Base-by-base conservation (phyloP, 768 basidiomycete species). In the Podaxis sp. region DNA sequence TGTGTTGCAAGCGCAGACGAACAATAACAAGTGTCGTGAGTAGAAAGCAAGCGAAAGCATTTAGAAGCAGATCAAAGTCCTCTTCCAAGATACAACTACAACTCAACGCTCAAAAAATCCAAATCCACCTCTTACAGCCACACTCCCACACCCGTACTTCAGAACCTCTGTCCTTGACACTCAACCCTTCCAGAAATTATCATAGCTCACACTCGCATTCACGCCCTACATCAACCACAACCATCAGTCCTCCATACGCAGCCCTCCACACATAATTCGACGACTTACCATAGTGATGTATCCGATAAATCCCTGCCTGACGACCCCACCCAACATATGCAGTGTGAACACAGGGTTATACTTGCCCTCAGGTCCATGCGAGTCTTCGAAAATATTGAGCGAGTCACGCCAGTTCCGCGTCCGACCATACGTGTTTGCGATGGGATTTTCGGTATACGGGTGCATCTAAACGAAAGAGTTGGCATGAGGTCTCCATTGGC, bases 291-390 rank as follows among this genome's bases (percentile, higher is more conserved):
- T 84, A 0, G 82, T 84, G 54, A 84, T 84, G 63, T 82, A 84
- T 7, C 76, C 82, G 61, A 81, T 66, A 11, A 84, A 62, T 0
- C 82, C 82, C 62, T 84, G 82, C 11, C 69, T 70, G 18, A 84
- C 69, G 0, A 84, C 79, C 1, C 80, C 80, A 1, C 82, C 82
- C 18, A 83, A 68, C 3, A 82, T 61, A 55, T 84, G 77, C 13
- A 79, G 71, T 61, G 76, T 79, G 69, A 84, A 83, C 13, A 83
- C 73, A 13, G 82, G 82, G 64, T 82, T 76, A 58, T 84, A 84
- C 50, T 76, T 65, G 13, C 78, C 76, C 66, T 84, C 77, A 5
- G 77, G 76, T 1, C 79, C 80, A 50, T 76, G 75, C 51, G 77
- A 76, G 54, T 82, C 82, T 38, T 79, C 76, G 59, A 83, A 84